Evolutionary conservation across 768 basidiomycete species (phyloP), one percentile per base, ranked within the genome.

Genomic region (Coprinopsis strossmayeri): DNA sequence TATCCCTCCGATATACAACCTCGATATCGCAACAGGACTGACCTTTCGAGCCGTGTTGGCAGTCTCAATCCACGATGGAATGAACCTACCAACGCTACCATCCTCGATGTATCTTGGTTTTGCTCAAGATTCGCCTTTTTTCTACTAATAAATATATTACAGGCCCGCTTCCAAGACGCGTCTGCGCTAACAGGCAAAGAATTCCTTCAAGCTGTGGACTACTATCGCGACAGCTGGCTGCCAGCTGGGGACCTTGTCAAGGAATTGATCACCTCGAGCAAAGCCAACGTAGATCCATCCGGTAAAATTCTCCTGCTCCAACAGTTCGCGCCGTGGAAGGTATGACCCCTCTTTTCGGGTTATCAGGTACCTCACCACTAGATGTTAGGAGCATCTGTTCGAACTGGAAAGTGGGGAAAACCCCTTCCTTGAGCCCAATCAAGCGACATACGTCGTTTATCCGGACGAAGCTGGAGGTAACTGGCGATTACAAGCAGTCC

Each of bases 401-500:
- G 82, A 89, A 50, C 72, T 95, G 30, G 95, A 97, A 66, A 63
- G 35, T 17, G 64, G 75, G 13, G 59, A 61, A 0, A 67, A 78
- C 26, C 49, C 74, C 1, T 57, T 38, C 21, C 40, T 68, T 10
- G 60, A 64, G 0, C 63, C 77, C 5, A 68, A 72, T 45, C 71
- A 81, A 54, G 83, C 90, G 2, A 72, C 87, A 28, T 98, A 97
- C 62, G 74, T 93, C 45, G 70, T 99, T 46, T 98, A 97, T 62
- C 87, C 91, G 1, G 94, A 97, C 57, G 89, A 91, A 62, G 72
- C 69, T 0, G 71, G 64, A 11, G 75, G 70, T 4, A 83, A 75
- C 60, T 99, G 94, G 94, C 82, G 96, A 34, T 68, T 99, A 38
- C 95, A 98, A 62, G 94, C 95, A 5, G 88, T 99, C 15, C 86